Evolutionary conservation across 2,329 filamentous ascomycete species (phyloP).

Genomic region (Coccinonectria pachysandricola): DNA sequence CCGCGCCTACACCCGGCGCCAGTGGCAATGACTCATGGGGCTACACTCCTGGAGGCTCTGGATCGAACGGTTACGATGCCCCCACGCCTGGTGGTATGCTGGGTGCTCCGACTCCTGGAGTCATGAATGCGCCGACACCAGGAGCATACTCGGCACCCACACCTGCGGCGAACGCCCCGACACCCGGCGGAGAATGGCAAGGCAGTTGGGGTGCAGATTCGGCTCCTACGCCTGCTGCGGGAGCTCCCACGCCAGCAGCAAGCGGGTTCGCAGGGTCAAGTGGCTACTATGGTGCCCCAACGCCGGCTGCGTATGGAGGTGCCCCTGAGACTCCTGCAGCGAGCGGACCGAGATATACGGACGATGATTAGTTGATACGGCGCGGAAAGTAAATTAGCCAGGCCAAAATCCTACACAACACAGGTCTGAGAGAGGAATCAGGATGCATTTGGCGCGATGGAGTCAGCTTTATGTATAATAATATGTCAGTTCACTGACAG

Average conservation of each 20-base stretch:
- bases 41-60: constrained; percentile 40
- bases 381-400: background rate
- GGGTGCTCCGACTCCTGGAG: constrained; percentile 51
- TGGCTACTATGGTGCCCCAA: constrained; percentile 53
- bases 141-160: constrained; percentile 57
- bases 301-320: constrained; percentile 49
- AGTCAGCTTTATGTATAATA: no score
- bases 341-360: constrained; percentile 43
- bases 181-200: constrained; percentile 55
- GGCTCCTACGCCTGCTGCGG: constrained; percentile 55
- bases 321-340: constrained; percentile 52
- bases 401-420: constrained; percentile 1
- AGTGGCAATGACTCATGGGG: constrained; percentile 51
- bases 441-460: background rate
- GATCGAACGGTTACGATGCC: constrained; percentile 51
- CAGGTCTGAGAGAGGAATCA: constrained; percentile 3
- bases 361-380: constrained; percentile 36
- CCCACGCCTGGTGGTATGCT: constrained; percentile 54
- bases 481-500: no score
- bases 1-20: constrained; percentile 47
- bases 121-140: constrained; percentile 60
- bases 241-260: constrained; percentile 60
- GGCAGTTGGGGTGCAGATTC: constrained; percentile 50
- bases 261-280: constrained; percentile 25
- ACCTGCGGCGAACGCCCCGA: constrained; percentile 55